Conservation (phyloP, 306 rosid species). For the Leucaena leucocephala region DNA sequence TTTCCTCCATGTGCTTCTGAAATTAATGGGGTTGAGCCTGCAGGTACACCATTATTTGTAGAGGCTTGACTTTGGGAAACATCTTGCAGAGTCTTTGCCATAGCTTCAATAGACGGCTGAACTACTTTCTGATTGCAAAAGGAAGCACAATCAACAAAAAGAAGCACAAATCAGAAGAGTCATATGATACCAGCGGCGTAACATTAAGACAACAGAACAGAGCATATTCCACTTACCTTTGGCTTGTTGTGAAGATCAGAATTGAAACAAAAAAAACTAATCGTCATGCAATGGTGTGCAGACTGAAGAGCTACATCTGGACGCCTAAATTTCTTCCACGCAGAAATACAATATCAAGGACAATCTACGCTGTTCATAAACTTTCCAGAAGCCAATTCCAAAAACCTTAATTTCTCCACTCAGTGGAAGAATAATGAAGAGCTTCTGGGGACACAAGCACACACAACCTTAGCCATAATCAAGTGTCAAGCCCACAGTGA, state of each 20-base stretch:
- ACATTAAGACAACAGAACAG: constrained; percentile 18
- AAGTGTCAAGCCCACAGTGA: constrained; percentile 80
- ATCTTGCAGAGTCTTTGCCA: constrained; percentile 52
- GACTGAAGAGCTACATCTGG: constrained; percentile 47
- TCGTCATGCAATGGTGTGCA: constrained; percentile 50
- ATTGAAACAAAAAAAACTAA: constrained; percentile 81
- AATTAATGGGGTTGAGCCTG: constrained; percentile 29
- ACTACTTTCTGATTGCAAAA: constrained; percentile 60
- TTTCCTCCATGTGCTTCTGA: constrained; percentile 37
- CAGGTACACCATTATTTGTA: constrained; percentile 34
- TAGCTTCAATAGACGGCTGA: constrained; percentile 56
- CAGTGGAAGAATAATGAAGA: constrained; percentile 34
- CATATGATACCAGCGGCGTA: constrained; percentile 26
- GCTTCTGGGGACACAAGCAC: constrained; percentile 47
- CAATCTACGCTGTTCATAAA: constrained; percentile 42
- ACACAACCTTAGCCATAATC: constrained; percentile 89
- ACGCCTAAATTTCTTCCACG: constrained; percentile 35
- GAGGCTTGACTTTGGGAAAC: constrained; percentile 45
- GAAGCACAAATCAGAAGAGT: constrained; percentile 37
- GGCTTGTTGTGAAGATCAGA: constrained; percentile 58
- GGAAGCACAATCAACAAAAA: constrained; percentile 29
- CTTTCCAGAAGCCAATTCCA: constrained; percentile 49
- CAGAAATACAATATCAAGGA: constrained; percentile 40
- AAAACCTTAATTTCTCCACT: constrained; percentile 30
- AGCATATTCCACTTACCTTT: constrained; percentile 61